Base-by-base conservation (phyloP, 2,329 filamentous ascomycete species). In the Camillea tinctor region DNA sequence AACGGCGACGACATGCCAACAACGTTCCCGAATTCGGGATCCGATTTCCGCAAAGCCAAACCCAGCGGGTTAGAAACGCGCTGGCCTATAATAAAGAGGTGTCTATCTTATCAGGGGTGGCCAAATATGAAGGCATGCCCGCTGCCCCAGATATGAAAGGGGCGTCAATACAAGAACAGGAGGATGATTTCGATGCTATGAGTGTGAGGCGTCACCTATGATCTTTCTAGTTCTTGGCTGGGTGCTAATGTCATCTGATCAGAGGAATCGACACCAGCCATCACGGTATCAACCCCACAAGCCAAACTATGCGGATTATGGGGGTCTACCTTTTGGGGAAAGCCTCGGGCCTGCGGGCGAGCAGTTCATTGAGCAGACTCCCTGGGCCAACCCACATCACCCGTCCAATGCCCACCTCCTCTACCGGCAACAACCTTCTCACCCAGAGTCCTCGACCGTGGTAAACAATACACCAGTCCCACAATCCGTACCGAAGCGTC, bases 101-200 rank as follows among this genome's bases (percentile, higher is more conserved):
- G 4, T 96, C 93, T 0, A 87, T 97, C 24, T 79, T 99, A 59
- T 89, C 93, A 5, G 94, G 94, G 44, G 83, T 98, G 55, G 93
- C 94, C 40, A 98, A 97, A 77, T 93, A 97, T 73, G 88, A 96
- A 70, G 95, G 95, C 22, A 99, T 99, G 76, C 95, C 95, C 40
- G 93, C 94, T 30, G 95, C 93, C n/a, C 95, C 95, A 20, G 84
- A 91, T 36, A 89, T 99, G 76, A 82, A 82, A 60, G 84, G 90
- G 50, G 90, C 91, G 23, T 88, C 89, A 44, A 76, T 84, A 21
- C 80, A 84, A 11, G 92, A 97, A 71, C 77, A 95, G 52, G 92
- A 97, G 58, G 89, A 94, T 54, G 95, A 99, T 76, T 80, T 98
- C 64, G 88, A 90, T 73, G 90, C 90, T 67, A 97, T 99, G 82